Base-by-base conservation (phyloP, 805 yeast species). In the Wickerhamomyces bovis region DNA sequence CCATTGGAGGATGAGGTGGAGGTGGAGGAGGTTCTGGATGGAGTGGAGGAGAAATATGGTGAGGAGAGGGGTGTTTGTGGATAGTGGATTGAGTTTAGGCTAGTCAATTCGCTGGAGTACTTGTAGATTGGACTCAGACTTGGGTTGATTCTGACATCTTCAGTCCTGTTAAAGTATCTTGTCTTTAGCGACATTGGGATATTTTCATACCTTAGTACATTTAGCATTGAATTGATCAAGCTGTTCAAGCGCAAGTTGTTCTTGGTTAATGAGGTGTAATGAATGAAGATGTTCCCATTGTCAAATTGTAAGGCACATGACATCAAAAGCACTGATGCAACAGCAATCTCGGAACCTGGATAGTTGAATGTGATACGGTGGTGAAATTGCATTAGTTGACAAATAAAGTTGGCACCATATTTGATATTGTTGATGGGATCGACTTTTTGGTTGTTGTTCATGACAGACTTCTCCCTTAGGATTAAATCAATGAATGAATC, bases 301-400 rank as follows among this genome's bases (percentile, higher is more conserved):
- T 44, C 53, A 38, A 59, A 64, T 42, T 76, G 67, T 40, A 81
- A 69, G 11, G 74, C 67, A 45, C 71, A 65, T 20, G 68, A 60
- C 22, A 77, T 72, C 39, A 81, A 49, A 31, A 71, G 57, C 31
- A 75, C 65, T 6, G 85, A 71, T 39, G 83, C 77, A 47, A 76
- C 68, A 39, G 84, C 74, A 44, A 77, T 66, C 39, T 72, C 65
- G 31, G 74, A 69, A 8, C 72, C 60, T 3, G 75, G 60, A 53
- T 65, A 76, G 52, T 71, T 72, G 60, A 78, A 76, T 47, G 80
- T 76, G 48, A 83, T 65, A 48, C 74, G 75, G 43, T 78, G 75
- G 59, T 81, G 77, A 62, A 84, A 82, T 49, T 79, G 81, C 45
- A 81, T 72, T 55, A 83, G 66, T 59, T 84, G 89, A 56, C 89